Evolutionary conservation across 208 protist species (phyloP), one percentile per base, ranked within the genome.

Genomic region (Wallacemonas sp.): DNA sequence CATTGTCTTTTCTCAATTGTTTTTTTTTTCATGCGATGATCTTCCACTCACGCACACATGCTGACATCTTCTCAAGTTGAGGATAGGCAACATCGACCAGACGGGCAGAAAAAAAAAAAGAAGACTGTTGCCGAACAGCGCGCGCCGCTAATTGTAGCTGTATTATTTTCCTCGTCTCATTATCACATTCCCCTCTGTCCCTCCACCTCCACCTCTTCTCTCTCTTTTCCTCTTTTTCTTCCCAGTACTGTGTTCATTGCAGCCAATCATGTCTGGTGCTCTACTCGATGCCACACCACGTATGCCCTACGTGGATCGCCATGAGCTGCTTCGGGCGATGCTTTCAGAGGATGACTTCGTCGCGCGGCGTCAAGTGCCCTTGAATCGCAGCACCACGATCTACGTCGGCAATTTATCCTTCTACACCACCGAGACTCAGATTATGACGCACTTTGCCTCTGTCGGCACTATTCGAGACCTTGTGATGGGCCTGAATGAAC

Each of bases 381-480:
- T 93, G 12, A 70, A 91, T 69, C 68, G 80, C 56, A 94, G 86
- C 75, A 86, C 83, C 27, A 94, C 90, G 17, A 66, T 99, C 8
- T 99, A 99, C 77, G 94, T 99, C 1, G 98, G 98, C 26, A 99
- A 99, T 82, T 68, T 99, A 0, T 97, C 96, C 26, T 99, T 98
- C 76, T 98, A 96, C 83, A 99, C 98, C n/a, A 97, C 87, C 0
- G 98, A 99, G 75, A 86, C 93, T 45, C 98, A 99, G 72, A 76
- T 99, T 36, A 86, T 96, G 64, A 88, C 90, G 60, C 79, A 99
- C 68, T 99, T 99, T 75, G 55, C 74, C 6, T 62, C 85, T 19
- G 93, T 76, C 71, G 98, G 98, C 19, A 88, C 94, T 21, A 83
- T 99, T 22, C 96, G 98, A 33, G 92, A 98, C 36, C 82, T 99